Conservation (phyloP, 2,329 filamentous ascomycete species). For the Cladosporium sphaerospermum region DNA sequence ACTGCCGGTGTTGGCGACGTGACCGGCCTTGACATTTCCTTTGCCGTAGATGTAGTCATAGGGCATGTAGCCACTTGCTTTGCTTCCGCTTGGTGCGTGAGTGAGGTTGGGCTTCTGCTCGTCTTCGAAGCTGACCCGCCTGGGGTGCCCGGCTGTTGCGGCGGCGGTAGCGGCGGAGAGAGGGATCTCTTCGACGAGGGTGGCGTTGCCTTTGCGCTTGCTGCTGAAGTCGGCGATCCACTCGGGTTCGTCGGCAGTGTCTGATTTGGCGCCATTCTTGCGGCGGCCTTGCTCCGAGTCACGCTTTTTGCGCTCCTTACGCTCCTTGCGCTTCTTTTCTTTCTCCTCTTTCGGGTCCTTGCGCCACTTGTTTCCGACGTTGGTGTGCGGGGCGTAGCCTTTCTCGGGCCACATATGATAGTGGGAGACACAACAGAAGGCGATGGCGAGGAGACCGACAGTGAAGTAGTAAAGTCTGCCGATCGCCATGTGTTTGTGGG, state of each 20-base stretch:
- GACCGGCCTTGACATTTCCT: neutral
- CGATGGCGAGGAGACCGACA: conserved; percentile 15
- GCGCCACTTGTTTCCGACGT: conserved; percentile 18
- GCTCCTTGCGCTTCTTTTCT: conserved; percentile 12
- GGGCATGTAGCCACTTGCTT: neutral
- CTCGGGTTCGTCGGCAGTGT: neutral
- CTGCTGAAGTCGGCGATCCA: conserved; percentile 9
- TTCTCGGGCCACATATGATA: conserved; percentile 20
- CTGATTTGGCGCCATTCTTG: neutral
- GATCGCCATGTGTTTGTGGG: conserved; percentile 21
- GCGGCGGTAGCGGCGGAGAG: neutral
- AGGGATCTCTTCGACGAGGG: neutral
- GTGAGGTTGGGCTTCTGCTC: neutral
- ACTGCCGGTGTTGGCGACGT: neutral
- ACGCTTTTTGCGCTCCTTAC: conserved; percentile 3
- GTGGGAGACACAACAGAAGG: conserved; percentile 21
- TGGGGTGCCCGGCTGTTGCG: neutral
- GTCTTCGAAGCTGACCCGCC: conserved; percentile 7
- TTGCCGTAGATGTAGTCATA: neutral
- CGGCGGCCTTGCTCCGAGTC: neutral
- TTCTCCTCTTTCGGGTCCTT: conserved; percentile 4
- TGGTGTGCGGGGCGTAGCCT: conserved; percentile 18
- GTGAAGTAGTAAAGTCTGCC: conserved; percentile 26
- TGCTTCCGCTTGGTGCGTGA: neutral
- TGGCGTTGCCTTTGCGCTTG: neutral